Evolutionary conservation across 345 rosid species (phyloP).

Genomic region (Populus simonii): DNA sequence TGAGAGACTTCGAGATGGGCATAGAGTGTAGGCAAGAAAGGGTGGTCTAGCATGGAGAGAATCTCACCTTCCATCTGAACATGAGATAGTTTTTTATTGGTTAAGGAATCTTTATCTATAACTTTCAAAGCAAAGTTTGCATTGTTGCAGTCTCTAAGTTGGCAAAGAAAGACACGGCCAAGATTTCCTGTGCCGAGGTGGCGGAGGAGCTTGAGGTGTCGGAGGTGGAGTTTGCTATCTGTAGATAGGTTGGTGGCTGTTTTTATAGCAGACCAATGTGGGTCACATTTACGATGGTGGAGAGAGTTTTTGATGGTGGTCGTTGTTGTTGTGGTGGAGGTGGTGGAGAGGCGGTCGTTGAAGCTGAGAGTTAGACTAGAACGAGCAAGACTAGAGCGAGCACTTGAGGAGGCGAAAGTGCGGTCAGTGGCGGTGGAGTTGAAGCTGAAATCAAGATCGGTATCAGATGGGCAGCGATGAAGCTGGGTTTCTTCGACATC

Average conservation of each 20-base stretch:
- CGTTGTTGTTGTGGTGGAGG: background rate
- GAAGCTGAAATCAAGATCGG: slow-evolving; percentile 3
- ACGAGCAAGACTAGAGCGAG: background rate
- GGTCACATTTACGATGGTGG: background rate
- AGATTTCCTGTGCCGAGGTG: slow-evolving; percentile 85
- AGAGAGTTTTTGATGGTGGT: background rate
- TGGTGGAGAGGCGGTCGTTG: background rate
- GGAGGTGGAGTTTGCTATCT: slow-evolving; percentile 38
- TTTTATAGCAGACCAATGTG: background rate
- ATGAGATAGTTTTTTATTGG: slow-evolving; percentile 72
- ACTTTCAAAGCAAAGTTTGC: slow-evolving; percentile 78
- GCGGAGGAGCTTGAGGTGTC: slow-evolving; percentile 71
- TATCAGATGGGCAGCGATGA: background rate
- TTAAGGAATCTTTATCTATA: slow-evolving; percentile 69
- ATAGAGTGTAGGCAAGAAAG: slow-evolving; percentile 82
- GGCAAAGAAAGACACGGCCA: slow-evolving; percentile 86
- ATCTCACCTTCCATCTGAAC: slow-evolving; percentile 84
- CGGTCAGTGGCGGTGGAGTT: background rate
- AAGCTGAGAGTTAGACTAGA: background rate
- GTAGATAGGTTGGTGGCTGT: background rate
- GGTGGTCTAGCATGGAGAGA: slow-evolving; percentile 85
- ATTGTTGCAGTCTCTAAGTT: slow-evolving; percentile 23
- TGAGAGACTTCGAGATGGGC: slow-evolving; percentile 85
- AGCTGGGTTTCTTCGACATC: background rate
- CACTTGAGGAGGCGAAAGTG: background rate